Conservation (phyloP, 306 rosid species). For the Rubus idaeus region DNA sequence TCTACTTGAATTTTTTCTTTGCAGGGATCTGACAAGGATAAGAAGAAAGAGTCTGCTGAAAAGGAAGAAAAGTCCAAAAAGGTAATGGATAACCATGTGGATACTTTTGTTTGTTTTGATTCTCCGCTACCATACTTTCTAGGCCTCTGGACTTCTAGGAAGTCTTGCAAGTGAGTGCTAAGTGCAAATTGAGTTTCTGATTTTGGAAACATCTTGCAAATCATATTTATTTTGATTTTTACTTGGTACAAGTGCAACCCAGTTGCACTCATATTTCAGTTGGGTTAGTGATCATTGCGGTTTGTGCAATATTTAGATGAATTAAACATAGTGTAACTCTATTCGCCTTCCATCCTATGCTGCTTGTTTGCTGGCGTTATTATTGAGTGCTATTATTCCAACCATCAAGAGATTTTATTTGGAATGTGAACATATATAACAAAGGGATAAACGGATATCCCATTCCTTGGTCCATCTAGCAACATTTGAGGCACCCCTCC, state of each 20-base stretch:
- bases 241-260: not conserved
- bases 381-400: not conserved
- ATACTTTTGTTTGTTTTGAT: not conserved
- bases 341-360: not conserved
- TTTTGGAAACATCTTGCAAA: not conserved
- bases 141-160: not conserved
- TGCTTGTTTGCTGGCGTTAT: not conserved
- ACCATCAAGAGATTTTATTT: not conserved
- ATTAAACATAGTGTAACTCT: not conserved
- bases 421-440: not conserved
- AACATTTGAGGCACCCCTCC: not conserved
- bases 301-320: not conserved
- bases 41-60: constrained; percentile 74
- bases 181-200: not conserved
- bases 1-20: constrained; percentile 11
- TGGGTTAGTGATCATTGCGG: not conserved
- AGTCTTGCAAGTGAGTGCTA: not conserved
- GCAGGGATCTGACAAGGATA: constrained; percentile 91
- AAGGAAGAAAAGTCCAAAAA: constrained; percentile 82
- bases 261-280: not conserved
- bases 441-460: not conserved
- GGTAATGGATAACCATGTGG: constrained; percentile 4
- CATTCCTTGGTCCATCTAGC: not conserved
- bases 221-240: not conserved
- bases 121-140: not conserved